Percentiles rank a stretch among this genome's conserved stretches.
phyloP scores from a whole-genome alignment of 2,329 filamentous ascomycete genomes.

The Sarocladiaceae sp. region DNA sequence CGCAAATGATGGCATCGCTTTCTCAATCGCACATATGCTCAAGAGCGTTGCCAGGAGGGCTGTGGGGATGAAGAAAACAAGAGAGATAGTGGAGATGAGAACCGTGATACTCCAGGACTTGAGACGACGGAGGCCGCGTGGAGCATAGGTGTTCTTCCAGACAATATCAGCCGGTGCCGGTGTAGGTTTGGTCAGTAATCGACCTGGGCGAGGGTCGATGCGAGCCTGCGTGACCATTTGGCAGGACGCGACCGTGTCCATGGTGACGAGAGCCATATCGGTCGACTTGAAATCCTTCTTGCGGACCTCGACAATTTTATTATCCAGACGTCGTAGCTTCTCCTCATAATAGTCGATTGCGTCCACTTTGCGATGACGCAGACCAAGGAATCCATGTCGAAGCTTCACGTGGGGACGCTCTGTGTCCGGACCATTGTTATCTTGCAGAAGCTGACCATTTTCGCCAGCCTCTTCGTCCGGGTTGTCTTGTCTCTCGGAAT shows the following conservation, averaged over 20 bases:
- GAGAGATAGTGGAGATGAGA: constrained; percentile 73
- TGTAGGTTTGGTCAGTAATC: constrained; percentile 76
- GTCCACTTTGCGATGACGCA: constrained; percentile 70
- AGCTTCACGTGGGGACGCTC: constrained; percentile 63
- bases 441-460: constrained; percentile 52
- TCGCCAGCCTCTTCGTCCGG: constrained; percentile 44
- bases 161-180: constrained; percentile 89
- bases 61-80: constrained; percentile 84
- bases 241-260: constrained; percentile 87
- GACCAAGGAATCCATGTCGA: constrained; percentile 69
- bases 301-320: constrained; percentile 62
- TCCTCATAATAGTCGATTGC: constrained; percentile 94
- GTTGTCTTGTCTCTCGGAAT: neutral
- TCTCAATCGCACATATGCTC: constrained; percentile 72
- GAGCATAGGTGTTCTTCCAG: constrained; percentile 87
- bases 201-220: constrained; percentile 81
- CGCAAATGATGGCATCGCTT: constrained; percentile 64
- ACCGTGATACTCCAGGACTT: constrained; percentile 79
- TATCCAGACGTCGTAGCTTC: constrained; percentile 71
- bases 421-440: constrained; percentile 32
- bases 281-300: constrained; percentile 71
- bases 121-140: constrained; percentile 64
- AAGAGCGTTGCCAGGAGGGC: constrained; percentile 72
- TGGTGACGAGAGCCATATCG: constrained; percentile 89
- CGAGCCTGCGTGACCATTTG: constrained; percentile 97